A percentile compares a stretch with the other conserved stretches of the same genome.
These are phyloP conservation scores for Madurella mycetomatis DNA, from an alignment of 2,329 filamentous ascomycete species.

Conservation along the genomic window DNA sequence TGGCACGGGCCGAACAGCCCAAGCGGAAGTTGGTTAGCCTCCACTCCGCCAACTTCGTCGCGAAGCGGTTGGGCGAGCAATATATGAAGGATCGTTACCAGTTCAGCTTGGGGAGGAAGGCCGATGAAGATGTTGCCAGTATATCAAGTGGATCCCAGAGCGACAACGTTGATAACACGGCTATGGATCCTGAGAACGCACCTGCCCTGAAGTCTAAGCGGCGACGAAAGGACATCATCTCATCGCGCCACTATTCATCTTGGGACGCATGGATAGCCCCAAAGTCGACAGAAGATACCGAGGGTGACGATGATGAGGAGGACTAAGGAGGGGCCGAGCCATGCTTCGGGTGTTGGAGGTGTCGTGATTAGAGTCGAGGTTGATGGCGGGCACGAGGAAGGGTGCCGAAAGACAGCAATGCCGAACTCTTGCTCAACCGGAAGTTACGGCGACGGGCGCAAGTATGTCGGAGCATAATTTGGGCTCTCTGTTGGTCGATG, in stretches of 20 bases:
- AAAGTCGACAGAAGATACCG: no score
- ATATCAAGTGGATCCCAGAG: neutral
- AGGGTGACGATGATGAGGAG: no score
- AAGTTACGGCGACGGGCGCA: neutral
- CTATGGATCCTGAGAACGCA: neutral
- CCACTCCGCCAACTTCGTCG: constrained; percentile 47
- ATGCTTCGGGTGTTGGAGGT: neutral
- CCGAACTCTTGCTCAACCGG: neutral
- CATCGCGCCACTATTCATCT: neutral
- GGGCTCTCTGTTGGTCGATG: neutral
- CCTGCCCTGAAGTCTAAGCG: neutral
- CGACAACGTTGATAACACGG: neutral
- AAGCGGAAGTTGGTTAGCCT: constrained; percentile 50
- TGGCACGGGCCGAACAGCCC: constrained; percentile 6
- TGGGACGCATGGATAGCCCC: neutral
- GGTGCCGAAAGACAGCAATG: no score
- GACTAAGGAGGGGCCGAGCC: no score
- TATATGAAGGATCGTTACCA: constrained; percentile 14
- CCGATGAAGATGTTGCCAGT: constrained; percentile 5
- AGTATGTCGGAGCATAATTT: neutral
- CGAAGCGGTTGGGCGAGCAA: constrained; percentile 26
- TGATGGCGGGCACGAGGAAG: neutral
- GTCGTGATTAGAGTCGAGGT: neutral
- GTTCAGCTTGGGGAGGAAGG: constrained; percentile 11
- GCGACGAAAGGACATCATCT: constrained; percentile 1